Percentiles rank a stretch among this genome's conserved stretches.
Conservation (phyloP, 352 stramenopile genomes). For the Phytophthora lateralis region DNA sequence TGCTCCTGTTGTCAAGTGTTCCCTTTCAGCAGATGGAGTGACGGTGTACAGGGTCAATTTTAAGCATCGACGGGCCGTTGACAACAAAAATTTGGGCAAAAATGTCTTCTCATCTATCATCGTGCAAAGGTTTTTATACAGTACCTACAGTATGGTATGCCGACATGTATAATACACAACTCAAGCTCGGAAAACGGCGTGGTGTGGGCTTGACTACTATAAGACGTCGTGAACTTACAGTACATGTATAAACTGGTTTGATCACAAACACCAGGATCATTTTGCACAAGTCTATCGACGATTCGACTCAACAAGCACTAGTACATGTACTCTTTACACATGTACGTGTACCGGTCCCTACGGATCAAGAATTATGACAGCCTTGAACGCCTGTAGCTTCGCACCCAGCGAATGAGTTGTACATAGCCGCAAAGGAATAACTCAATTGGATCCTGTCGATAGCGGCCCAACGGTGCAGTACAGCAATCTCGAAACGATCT, state of each 20-base stretch:
- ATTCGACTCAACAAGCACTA: background rate
- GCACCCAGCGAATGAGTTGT: too few relatives aligned
- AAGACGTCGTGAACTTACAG: background rate
- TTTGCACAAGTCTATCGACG: background rate
- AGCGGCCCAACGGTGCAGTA: too few relatives aligned
- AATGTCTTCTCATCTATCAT: slow-evolving; percentile 2
- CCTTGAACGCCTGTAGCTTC: too few relatives aligned
- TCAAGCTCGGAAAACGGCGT: background rate
- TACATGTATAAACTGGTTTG: too few relatives aligned
- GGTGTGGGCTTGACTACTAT: too few relatives aligned
- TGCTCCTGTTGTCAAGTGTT: slow-evolving; percentile 18
- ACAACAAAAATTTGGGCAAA: slow-evolving; percentile 1
- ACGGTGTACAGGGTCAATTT: background rate
- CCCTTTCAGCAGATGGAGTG: slow-evolving; percentile 22
- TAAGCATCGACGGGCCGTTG: background rate
- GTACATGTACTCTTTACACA: too few relatives aligned
- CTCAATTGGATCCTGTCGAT: background rate
- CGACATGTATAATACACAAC: too few relatives aligned
- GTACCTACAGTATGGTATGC: too few relatives aligned
- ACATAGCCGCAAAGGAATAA: too few relatives aligned
- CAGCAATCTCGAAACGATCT: background rate
- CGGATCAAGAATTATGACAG: background rate
- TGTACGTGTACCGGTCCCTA: too few relatives aligned
- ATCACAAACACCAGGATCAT: background rate
- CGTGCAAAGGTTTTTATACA: background rate